Percentiles rank a stretch among this genome's conserved stretches.
These are phyloP conservation scores for Hysterangium stoloniferum DNA, from an alignment of 768 basidiomycete genomes.

Conservation along the genomic window DNA sequence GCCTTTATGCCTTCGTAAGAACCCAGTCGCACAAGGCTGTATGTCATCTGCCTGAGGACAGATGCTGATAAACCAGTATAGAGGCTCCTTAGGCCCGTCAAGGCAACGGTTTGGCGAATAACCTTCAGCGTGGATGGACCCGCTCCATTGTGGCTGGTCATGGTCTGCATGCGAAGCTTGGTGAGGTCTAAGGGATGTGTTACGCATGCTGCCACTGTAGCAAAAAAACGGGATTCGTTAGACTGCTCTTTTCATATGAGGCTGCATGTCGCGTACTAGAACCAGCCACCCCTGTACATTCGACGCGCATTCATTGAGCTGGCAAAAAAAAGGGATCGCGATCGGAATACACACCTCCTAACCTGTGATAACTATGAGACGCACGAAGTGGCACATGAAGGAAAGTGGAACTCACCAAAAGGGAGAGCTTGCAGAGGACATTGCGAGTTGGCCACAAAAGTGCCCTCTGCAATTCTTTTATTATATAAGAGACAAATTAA, in stretches of 20 bases:
- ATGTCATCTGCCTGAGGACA: constrained; percentile 83
- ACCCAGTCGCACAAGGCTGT: constrained; percentile 79
- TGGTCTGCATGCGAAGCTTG: constrained; percentile 87
- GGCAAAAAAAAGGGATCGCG: background rate
- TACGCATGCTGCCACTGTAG: constrained; percentile 66
- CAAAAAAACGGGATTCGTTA: too few species aligned
- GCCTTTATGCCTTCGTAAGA: constrained; percentile 73
- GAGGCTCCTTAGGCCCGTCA: constrained; percentile 64
- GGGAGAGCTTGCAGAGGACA: constrained; percentile 7
- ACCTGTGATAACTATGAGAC: background rate
- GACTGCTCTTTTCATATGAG: too few species aligned
- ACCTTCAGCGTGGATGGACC: constrained; percentile 60
- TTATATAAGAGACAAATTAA: too few species aligned
- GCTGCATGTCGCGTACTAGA: too few species aligned
- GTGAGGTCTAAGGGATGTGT: constrained; percentile 82
- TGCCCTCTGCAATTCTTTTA: background rate
- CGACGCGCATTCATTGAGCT: background rate
- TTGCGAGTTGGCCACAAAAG: background rate
- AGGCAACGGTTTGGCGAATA: constrained; percentile 53
- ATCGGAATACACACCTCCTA: constrained; percentile 12
- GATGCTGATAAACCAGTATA: constrained; percentile 82
- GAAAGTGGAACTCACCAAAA: constrained; percentile 7
- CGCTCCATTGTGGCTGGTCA: constrained; percentile 35
- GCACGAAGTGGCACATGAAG: too few species aligned
- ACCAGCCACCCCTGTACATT: constrained; percentile 26